Conservation (phyloP, 306 rosid genomes). For the Lablab purpureus region DNA sequence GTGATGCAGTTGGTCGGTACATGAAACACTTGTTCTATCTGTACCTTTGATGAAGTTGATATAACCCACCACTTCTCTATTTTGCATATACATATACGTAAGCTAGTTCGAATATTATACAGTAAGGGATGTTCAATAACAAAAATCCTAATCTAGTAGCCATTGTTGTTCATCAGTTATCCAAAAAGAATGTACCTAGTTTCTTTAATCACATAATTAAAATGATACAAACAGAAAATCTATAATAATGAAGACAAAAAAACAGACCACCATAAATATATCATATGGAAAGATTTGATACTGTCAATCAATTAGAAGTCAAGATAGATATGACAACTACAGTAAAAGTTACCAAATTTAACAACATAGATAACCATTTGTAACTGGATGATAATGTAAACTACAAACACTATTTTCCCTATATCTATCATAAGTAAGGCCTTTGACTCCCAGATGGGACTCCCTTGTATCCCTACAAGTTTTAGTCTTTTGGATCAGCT, state of each 20-base stretch:
- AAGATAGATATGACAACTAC: background rate
- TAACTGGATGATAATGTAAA: background rate
- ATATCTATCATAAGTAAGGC: background rate
- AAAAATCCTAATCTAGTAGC: background rate
- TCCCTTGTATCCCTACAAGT: background rate
- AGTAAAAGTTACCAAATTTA: background rate
- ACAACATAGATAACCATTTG: background rate
- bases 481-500: background rate
- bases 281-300: background rate
- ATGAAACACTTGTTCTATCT: background rate
- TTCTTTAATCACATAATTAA: slow-evolving; percentile 14
- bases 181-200: background rate
- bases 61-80: no score
- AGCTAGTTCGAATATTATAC: no score
- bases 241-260: background rate
- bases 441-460: background rate
- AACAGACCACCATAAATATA: background rate
- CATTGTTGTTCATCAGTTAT: no score
- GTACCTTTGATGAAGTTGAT: no score
- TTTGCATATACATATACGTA: no score
- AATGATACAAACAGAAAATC: background rate
- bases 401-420: no score
- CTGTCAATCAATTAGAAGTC: background rate
- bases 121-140: background rate
- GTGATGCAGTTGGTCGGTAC: background rate